Evolutionary conservation across 352 stramenopile species (phyloP).

Genomic region (Phytophthora vignae): DNA sequence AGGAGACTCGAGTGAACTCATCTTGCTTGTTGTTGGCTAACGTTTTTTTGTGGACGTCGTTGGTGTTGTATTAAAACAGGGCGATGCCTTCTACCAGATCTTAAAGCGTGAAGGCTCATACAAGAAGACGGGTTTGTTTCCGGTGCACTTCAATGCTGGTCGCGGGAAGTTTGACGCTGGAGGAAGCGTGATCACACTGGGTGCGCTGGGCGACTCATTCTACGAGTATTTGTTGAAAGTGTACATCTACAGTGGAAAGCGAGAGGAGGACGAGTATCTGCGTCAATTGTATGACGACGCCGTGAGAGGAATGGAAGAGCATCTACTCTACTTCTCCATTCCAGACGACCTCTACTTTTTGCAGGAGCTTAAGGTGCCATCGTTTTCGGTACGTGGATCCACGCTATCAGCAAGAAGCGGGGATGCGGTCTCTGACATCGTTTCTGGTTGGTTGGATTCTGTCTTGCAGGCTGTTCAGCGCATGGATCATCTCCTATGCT

Average conservation of each 20-base stretch:
- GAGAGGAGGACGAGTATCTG: conserved; percentile 65
- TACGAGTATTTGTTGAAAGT: conserved; percentile 99
- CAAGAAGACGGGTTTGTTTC: conserved; percentile 89
- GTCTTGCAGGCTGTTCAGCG: conserved; percentile 52
- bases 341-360: conserved; percentile 73
- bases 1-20: conserved; percentile 9
- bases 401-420: background rate
- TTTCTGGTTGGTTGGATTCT: conserved; percentile 8
- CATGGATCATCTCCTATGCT: conserved; percentile 98
- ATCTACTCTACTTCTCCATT: conserved; percentile 85
- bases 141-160: conserved; percentile 75
- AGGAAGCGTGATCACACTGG: conserved; percentile 67
- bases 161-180: conserved; percentile 35
- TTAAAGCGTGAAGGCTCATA: conserved; percentile 74
- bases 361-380: conserved; percentile 65
- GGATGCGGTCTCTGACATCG: background rate
- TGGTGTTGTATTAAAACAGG: conserved; percentile 32
- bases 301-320: conserved; percentile 93
- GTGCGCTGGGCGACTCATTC: conserved; percentile 95
- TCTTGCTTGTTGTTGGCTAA: background rate
- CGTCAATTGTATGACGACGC: conserved; percentile 94
- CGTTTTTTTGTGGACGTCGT: background rate
- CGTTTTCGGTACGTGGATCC: conserved; percentile 42
- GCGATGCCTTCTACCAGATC: conserved; percentile 83
- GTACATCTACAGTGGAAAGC: conserved; percentile 95